These are phyloP conservation scores for Tardiomyces digboiensis DNA, from an alignment of 1,139 yeast species.

Conservation along the genomic window DNA sequence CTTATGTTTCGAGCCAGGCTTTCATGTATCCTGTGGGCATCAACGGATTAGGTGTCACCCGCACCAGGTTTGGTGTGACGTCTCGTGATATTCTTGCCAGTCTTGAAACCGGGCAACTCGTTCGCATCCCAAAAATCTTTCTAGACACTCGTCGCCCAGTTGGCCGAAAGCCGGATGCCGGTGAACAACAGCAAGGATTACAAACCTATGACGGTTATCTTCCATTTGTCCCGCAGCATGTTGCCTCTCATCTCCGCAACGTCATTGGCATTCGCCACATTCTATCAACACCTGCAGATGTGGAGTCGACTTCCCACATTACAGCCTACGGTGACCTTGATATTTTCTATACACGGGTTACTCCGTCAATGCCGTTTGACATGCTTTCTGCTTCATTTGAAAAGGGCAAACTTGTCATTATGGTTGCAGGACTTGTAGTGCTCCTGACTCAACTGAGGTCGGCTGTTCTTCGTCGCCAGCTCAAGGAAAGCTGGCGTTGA, in stretches of 20 bases:
- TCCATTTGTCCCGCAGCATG: slow-evolving; percentile 35
- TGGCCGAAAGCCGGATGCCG: slow-evolving; percentile 42
- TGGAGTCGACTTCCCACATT: slow-evolving; percentile 75
- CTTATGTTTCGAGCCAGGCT: slow-evolving; percentile 43
- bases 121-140: slow-evolving; percentile 53
- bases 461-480: not conserved
- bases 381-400: slow-evolving; percentile 59
- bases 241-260: slow-evolving; percentile 34
- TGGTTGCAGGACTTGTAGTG: slow-evolving; percentile 45
- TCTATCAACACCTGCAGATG: slow-evolving; percentile 51
- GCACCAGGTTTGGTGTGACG: slow-evolving; percentile 68
- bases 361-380: slow-evolving; percentile 85
- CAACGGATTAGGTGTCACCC: slow-evolving; percentile 41
- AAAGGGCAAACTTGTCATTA: slow-evolving; percentile 49
- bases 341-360: slow-evolving; percentile 63
- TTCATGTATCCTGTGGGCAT: slow-evolving; percentile 32
- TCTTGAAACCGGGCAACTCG: slow-evolving; percentile 51
- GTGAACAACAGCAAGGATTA: slow-evolving; percentile 53
- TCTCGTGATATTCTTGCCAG: slow-evolving; percentile 55
- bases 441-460: slow-evolving; percentile 14
- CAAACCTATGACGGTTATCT: slow-evolving; percentile 60
- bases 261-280: slow-evolving; percentile 20
- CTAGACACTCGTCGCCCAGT: slow-evolving; percentile 31
- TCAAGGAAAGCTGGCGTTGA: too few species aligned
- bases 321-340: slow-evolving; percentile 55